These are phyloP conservation scores for Candida sanyaensis DNA, from an alignment of 1,139 yeast species.

Conservation along the genomic window DNA sequence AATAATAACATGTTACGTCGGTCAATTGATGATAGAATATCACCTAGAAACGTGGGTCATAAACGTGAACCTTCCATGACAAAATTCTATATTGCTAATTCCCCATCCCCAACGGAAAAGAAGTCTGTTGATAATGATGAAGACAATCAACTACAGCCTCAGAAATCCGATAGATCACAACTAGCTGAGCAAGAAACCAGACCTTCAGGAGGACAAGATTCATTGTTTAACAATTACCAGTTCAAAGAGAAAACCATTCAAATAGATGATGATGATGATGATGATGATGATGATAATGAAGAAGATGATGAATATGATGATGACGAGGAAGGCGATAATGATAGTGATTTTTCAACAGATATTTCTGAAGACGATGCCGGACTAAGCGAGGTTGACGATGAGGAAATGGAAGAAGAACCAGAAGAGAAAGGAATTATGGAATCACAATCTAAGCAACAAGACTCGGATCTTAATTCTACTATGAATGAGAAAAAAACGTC, in stretches of 20 bases:
- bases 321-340: conserved; percentile 1
- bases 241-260: conserved; percentile 7
- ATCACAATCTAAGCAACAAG: background rate
- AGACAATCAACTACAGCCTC: background rate
- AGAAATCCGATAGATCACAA: too few species aligned
- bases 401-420: conserved; percentile 4
- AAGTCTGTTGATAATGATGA: background rate
- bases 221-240: conserved; percentile 37
- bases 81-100: conserved; percentile 67
- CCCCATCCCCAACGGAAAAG: conserved; percentile 52
- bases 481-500: conserved; percentile 1
- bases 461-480: background rate
- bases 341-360: conserved; percentile 42
- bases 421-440: background rate
- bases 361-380: conserved; percentile 36
- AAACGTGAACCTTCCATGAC: conserved; percentile 27
- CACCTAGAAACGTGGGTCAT: conserved; percentile 7
- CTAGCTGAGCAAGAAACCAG: background rate
- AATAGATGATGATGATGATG: background rate
- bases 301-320: conserved; percentile 4
- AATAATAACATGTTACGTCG: background rate
- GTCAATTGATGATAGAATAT: conserved; percentile 8
- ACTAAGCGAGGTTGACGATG: conserved; percentile 19
- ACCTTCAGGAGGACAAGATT: conserved; percentile 26
- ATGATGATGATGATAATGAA: too few species aligned